Base-by-base conservation (phyloP, 371 early-diverging fungal species). In the Umbelopsis sp. region DNA sequence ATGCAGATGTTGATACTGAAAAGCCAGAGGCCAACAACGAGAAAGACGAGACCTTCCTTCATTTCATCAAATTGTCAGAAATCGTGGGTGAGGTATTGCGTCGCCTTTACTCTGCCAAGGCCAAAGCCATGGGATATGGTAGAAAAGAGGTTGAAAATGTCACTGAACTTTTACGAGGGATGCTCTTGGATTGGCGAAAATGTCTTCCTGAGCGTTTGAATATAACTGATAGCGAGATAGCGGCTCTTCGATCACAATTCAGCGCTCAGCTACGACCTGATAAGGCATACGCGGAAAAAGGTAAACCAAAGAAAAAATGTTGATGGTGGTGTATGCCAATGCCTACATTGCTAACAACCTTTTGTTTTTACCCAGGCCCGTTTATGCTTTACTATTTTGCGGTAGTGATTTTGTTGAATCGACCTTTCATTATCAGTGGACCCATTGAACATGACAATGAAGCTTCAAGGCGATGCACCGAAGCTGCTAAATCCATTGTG, bases 401-500 rank as follows among this genome's bases (percentile, higher is more conserved):
- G 18, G 74, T 80, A 12, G 69, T 74, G 8, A 74, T 86, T 11
- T 63, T 88, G 51, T 66, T 88, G 16, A 84, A 88, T 67, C 73
- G 87, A 22, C 88, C 86, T 0, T 88, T 78, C 52, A 72, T 81
- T 48, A 67, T 67, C 18, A 41, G 9, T 44, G 37, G 38, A 37
- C 22, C 53, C n/a, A 29, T 18, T 24, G 67, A 44, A 53, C 41
- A 67, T 44, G 57, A 57, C 37, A 44, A 67, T 44, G 67, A 76
- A 46, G 72, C 78, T 16, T 29, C 70, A 18, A 71, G 70, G 1
- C 73, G 82, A 8, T 87, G 87, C 50, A 81, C 80, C 2, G 69
- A 75, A 12, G 84, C 87, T 3, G 89, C 89, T 20, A 87, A 84
- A 63, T 63, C 71, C 7, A 69, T 80, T 0, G 77, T 87, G 46